These are phyloP conservation scores for Panicum virgatum DNA, from an alignment of 202 grass and related monocot genomes.

Conservation along the genomic window DNA sequence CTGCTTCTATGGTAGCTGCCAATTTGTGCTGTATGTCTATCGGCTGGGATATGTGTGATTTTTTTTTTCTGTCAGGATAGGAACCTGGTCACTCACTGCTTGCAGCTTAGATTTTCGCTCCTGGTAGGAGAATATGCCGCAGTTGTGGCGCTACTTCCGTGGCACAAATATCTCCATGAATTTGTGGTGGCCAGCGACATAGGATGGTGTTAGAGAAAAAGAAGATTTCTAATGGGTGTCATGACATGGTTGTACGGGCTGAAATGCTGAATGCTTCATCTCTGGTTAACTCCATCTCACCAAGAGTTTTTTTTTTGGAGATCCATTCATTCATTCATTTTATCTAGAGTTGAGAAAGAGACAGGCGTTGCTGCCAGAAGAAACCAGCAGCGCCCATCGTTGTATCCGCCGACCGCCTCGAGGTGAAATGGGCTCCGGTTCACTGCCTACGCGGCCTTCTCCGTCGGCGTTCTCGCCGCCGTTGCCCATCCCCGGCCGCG, in stretches of 20 bases:
- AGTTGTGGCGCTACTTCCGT: not conserved
- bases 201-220: not conserved
- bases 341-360: slow-evolving; percentile 5
- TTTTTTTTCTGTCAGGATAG: too few species aligned
- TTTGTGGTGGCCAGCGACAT: not conserved
- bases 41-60: not conserved
- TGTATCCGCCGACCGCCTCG: not conserved
- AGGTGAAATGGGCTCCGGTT: slow-evolving; percentile 9
- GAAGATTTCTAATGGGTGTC: too few species aligned
- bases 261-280: not conserved
- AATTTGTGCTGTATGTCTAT: not conserved
- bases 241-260: too few species aligned
- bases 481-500: not conserved
- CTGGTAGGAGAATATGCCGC: not conserved
- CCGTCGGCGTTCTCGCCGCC: slow-evolving; percentile 7
- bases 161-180: slow-evolving; percentile 19
- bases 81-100: not conserved
- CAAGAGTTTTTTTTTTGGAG: not conserved
- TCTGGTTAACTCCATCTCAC: not conserved
- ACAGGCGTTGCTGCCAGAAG: not conserved
- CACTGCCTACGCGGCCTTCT: slow-evolving; percentile 18
- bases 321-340: too few species aligned
- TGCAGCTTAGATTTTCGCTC: not conserved
- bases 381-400: not conserved
- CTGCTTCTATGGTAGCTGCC: not conserved